These are phyloP conservation scores for Sarcocystis neurona DNA, from an alignment of 169 alveolate species.

Conservation along the genomic window DNA sequence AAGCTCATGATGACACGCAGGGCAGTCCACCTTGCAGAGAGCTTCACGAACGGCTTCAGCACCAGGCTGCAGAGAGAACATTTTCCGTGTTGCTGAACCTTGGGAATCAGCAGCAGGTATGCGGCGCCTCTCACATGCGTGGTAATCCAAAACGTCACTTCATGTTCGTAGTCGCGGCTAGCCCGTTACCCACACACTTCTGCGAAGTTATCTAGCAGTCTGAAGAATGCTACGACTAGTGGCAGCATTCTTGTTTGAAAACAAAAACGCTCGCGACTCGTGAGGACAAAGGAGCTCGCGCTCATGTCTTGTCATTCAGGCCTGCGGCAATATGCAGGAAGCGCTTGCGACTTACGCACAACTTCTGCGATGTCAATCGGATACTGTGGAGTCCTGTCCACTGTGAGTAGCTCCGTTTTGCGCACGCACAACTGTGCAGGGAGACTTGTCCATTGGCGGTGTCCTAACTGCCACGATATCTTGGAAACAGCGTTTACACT, in stretches of 20 bases:
- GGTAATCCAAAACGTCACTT: background rate
- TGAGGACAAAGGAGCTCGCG: background rate
- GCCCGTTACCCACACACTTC: background rate
- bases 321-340: slow-evolving; percentile 66
- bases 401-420: background rate
- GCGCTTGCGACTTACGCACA: slow-evolving; percentile 85
- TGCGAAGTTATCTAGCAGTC: background rate
- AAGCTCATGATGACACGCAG: too few relatives aligned
- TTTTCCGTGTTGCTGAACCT: slow-evolving; percentile 84
- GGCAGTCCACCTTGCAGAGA: too few relatives aligned
- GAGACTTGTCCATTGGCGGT: background rate
- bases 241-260: background rate
- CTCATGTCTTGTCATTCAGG: background rate
- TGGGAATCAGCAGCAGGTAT: slow-evolving; percentile 86
- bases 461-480: background rate
- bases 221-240: background rate
- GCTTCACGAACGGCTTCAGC: too few relatives aligned
- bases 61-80: slow-evolving; percentile 77
- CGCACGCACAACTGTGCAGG: background rate
- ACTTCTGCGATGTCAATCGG: slow-evolving; percentile 85
- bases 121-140: slow-evolving; percentile 71
- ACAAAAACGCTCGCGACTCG: background rate
- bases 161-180: background rate
- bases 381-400: slow-evolving; percentile 1
- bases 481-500: background rate